Conservation (phyloP, 129 eudicot genomes). For the sunflower (Helianthus annuus) region DNA sequence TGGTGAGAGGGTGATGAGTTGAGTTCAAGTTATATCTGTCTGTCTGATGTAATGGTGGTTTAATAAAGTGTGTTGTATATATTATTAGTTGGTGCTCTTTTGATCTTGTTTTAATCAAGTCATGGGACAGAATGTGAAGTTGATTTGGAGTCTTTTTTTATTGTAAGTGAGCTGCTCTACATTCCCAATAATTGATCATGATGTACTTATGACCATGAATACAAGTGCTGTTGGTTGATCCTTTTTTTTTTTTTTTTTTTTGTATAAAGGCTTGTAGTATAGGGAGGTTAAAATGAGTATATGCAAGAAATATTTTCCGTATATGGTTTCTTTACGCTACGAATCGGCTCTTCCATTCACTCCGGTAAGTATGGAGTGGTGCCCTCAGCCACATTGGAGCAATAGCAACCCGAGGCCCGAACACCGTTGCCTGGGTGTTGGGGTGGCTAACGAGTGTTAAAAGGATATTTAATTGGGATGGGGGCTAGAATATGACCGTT, state of each 20-base stretch:
- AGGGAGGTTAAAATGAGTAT: too few species aligned
- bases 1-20: constrained; percentile 47
- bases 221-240: background rate
- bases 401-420: too few species aligned
- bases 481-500: too few species aligned
- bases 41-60: background rate
- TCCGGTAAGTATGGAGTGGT: too few species aligned
- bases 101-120: constrained; percentile 6
- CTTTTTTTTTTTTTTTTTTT: background rate
- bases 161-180: background rate
- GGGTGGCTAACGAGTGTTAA: too few species aligned
- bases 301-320: too few species aligned
- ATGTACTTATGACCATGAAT: constrained; percentile 12
- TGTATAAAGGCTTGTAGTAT: too few species aligned
- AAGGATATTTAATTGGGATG: too few species aligned
- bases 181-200: constrained; percentile 2
- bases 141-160: constrained; percentile 5
- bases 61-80: constrained; percentile 21
- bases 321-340: too few species aligned
- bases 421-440: too few species aligned
- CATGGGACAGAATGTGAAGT: background rate
- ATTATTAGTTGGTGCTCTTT: constrained; percentile 8
- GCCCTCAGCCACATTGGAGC: too few species aligned
- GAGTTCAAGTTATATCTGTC: background rate
- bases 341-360: too few species aligned